phyloP scores from a whole-genome alignment of 2,329 filamentous ascomycete genomes.

The Pyrenophora seminiperda region DNA sequence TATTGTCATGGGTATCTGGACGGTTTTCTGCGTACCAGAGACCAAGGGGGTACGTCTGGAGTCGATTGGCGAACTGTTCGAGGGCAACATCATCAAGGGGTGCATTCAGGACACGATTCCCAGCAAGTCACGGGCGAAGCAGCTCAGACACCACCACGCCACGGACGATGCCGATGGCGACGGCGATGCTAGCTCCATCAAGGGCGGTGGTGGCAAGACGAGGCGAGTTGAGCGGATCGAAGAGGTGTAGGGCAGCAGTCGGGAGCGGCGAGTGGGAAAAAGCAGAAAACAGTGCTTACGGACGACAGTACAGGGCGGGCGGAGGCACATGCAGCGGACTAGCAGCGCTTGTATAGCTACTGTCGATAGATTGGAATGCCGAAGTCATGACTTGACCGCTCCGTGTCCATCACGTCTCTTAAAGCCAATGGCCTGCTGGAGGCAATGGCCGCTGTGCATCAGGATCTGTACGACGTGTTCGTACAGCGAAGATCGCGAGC shows the following conservation, averaged over 20 bases:
- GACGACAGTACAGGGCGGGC: constrained; percentile 8
- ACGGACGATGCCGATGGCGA: constrained; percentile 33
- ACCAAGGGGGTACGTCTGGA: constrained; percentile 53
- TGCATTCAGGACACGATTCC: constrained; percentile 49
- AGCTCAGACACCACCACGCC: constrained; percentile 40
- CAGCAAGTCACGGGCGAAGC: constrained; percentile 43
- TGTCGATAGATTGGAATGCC: constrained; percentile 3
- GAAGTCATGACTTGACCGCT: constrained; percentile 3
- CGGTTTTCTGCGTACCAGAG: constrained; percentile 51
- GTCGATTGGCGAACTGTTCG: constrained; percentile 50
- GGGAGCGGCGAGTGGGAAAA: constrained; percentile 13
- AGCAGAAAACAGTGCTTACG: constrained; percentile 13
- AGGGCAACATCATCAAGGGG: constrained; percentile 50
- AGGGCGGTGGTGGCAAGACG: constrained; percentile 25
- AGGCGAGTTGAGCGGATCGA: constrained; percentile 38
- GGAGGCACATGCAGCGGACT: constrained; percentile 12
- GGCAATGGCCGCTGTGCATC: not conserved
- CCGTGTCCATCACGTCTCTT: not conserved
- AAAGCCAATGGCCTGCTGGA: constrained; percentile 1
- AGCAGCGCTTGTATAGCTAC: not conserved
- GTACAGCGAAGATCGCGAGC: constrained; percentile 23
- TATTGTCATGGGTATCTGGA: constrained; percentile 51
- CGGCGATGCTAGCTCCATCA: constrained; percentile 16
- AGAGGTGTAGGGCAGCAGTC: constrained; percentile 23
- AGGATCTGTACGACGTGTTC: constrained; percentile 26